phyloP scores from a whole-genome alignment of 352 stramenopile species.

The Phytophthora hibernalis region DNA sequence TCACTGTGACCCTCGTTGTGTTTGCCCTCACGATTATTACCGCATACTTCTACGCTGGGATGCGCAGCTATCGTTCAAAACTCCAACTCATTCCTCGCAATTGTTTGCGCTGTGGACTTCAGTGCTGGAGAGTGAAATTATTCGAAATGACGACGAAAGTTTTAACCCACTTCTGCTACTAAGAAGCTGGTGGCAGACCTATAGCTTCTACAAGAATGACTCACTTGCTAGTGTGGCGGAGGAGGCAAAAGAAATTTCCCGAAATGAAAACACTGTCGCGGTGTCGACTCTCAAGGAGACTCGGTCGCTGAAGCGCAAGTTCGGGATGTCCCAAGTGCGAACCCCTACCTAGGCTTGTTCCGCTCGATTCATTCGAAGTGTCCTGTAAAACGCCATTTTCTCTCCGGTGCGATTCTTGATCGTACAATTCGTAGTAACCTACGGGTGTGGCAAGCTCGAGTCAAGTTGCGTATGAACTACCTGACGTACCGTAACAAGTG shows the following conservation, averaged over 20 bases:
- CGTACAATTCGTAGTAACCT: slow-evolving; percentile 76
- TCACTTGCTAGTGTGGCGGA: background rate
- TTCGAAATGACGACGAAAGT: slow-evolving; percentile 63
- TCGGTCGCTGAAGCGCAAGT: slow-evolving; percentile 63
- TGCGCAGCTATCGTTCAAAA: slow-evolving; percentile 71
- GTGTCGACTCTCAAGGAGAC: slow-evolving; percentile 33
- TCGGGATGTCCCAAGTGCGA: slow-evolving; percentile 78
- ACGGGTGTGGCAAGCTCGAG: slow-evolving; percentile 76
- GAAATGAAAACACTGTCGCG: background rate
- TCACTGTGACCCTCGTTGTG: slow-evolving; percentile 60
- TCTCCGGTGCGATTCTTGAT: slow-evolving; percentile 61
- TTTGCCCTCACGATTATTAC: slow-evolving; percentile 59
- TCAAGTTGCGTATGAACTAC: slow-evolving; percentile 88
- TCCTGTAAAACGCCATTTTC: slow-evolving; percentile 52
- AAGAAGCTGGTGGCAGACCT: slow-evolving; percentile 52
- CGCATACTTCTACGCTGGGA: slow-evolving; percentile 68
- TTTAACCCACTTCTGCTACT: slow-evolving; percentile 57
- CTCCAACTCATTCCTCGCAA: slow-evolving; percentile 76
- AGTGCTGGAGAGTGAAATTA: slow-evolving; percentile 59
- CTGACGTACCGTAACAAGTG: slow-evolving; percentile 84
- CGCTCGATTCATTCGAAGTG: slow-evolving; percentile 60
- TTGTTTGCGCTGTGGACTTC: slow-evolving; percentile 66
- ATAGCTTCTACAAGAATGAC: slow-evolving; percentile 12
- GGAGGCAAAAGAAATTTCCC: background rate
- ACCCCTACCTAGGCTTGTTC: slow-evolving; percentile 74